Percentiles rank a stretch among this genome's conserved stretches.
phyloP scores from a whole-genome alignment of 805 yeast species.

The Sugiyamaella americana region DNA sequence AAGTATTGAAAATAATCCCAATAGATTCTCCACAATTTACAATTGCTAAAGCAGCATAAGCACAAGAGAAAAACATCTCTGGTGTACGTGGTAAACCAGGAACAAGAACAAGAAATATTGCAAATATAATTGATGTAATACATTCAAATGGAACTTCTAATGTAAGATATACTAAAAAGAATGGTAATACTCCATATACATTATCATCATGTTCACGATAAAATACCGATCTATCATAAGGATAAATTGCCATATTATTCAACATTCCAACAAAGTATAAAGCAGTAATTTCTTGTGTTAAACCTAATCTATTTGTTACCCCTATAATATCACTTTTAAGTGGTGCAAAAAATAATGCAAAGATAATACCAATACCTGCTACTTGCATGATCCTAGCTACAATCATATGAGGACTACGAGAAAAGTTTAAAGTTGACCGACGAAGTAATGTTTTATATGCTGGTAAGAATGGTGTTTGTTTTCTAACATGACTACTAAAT shows the following conservation, averaged over 20 bases:
- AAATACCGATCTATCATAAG: slow-evolving; percentile 65
- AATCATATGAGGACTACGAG: slow-evolving; percentile 51
- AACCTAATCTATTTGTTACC: slow-evolving; percentile 62
- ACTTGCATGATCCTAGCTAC: slow-evolving; percentile 62
- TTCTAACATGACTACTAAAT: slow-evolving; percentile 30
- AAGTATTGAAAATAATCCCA: slow-evolving; percentile 72
- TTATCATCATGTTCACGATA: slow-evolving; percentile 74
- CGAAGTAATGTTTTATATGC: slow-evolving; percentile 34
- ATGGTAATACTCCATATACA: slow-evolving; percentile 59
- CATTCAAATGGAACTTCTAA: slow-evolving; percentile 68
- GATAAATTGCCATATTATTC: slow-evolving; percentile 70
- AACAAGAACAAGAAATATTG: slow-evolving; percentile 59
- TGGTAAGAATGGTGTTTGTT: slow-evolving; percentile 30
- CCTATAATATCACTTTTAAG: slow-evolving; percentile 43
- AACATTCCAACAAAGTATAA: slow-evolving; percentile 75
- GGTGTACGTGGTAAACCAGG: slow-evolving; percentile 68
- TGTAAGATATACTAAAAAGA: slow-evolving; percentile 51
- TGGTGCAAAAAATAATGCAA: slow-evolving; percentile 64
- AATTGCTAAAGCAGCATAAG: slow-evolving; percentile 47
- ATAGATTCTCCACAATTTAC: slow-evolving; percentile 77
- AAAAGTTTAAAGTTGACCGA: slow-evolving; percentile 40
- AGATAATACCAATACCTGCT: slow-evolving; percentile 55
- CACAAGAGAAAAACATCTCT: slow-evolving; percentile 58
- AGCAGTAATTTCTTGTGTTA: slow-evolving; percentile 67
- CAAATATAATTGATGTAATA: slow-evolving; percentile 49